Percentiles rank a stretch among this genome's conserved stretches.
phyloP scores from a whole-genome alignment of 176 grass and related monocot species.

The Paspalum vaginatum region DNA sequence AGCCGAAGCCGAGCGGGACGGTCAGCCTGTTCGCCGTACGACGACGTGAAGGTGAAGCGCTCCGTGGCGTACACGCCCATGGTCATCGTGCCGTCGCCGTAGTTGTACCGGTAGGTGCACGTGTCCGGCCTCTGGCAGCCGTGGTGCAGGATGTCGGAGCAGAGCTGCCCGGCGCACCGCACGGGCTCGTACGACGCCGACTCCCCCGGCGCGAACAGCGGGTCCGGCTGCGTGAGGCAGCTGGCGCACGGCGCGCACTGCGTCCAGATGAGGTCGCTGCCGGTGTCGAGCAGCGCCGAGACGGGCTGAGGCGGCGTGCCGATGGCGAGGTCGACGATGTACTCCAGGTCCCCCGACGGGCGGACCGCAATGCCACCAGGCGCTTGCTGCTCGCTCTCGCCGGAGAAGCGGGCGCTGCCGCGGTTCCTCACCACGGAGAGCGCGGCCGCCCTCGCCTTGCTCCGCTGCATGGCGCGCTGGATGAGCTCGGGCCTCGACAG shows the following conservation, averaged over 20 bases:
- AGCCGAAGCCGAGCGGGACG: slow-evolving; percentile 58
- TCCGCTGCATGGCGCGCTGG: slow-evolving; percentile 48
- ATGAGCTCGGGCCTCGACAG: slow-evolving; percentile 54
- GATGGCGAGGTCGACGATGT: slow-evolving; percentile 57
- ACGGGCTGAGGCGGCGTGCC: slow-evolving; percentile 60
- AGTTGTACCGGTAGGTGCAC: slow-evolving; percentile 68
- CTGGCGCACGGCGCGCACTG: slow-evolving; percentile 64
- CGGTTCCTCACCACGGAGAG: slow-evolving; percentile 34
- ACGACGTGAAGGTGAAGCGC: slow-evolving; percentile 63
- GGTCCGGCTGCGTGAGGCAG: slow-evolving; percentile 56
- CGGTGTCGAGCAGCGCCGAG: slow-evolving; percentile 53
- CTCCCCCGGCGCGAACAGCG: slow-evolving; percentile 44
- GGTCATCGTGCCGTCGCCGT: slow-evolving; percentile 58
- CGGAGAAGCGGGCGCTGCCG: not conserved
- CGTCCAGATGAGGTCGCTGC: slow-evolving; percentile 73
- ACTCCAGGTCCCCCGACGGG: slow-evolving; percentile 54
- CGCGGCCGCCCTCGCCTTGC: slow-evolving; percentile 48
- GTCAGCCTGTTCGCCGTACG: slow-evolving; percentile 26
- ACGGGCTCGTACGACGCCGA: slow-evolving; percentile 63
- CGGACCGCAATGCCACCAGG: slow-evolving; percentile 32
- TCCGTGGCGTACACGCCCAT: slow-evolving; percentile 54
- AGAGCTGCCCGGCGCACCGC: slow-evolving; percentile 54
- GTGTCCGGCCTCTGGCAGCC: slow-evolving; percentile 46
- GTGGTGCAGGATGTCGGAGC: slow-evolving; percentile 42
- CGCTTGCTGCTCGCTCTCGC: not conserved